These are phyloP conservation scores for Tilletia setariae DNA, from an alignment of 1,284 basidiomycete genomes.

Conservation along the genomic window DNA sequence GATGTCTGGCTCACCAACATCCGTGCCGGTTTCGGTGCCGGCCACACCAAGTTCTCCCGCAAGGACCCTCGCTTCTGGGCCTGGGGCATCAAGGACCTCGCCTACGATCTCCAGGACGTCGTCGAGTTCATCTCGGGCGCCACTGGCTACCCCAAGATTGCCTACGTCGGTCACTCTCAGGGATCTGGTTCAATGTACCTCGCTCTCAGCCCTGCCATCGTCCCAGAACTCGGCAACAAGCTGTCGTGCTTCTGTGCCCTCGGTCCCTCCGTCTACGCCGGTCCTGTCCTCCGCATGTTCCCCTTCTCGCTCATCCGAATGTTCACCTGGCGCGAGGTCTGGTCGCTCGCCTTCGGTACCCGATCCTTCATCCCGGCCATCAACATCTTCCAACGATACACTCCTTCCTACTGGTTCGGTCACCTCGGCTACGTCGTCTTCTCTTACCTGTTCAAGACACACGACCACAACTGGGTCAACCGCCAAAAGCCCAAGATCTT, in stretches of 20 bases:
- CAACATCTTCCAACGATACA: constrained; percentile 39
- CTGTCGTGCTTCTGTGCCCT: constrained; percentile 47
- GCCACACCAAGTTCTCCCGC: constrained; percentile 46
- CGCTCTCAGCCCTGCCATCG: constrained; percentile 48
- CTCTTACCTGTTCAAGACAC: constrained; percentile 50
- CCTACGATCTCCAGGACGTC: constrained; percentile 47
- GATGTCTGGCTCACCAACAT: constrained; percentile 54
- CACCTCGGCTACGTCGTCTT: constrained; percentile 52
- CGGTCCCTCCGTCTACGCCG: constrained; percentile 52
- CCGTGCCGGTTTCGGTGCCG: constrained; percentile 49
- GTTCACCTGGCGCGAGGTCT: constrained; percentile 48
- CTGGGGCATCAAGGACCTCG: constrained; percentile 52
- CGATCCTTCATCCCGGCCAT: constrained; percentile 50
- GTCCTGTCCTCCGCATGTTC: constrained; percentile 48
- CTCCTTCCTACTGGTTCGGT: constrained; percentile 48
- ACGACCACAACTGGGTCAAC: constrained; percentile 49
- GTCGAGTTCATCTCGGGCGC: constrained; percentile 49
- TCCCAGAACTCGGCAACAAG: constrained; percentile 48
- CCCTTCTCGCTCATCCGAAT: constrained; percentile 49
- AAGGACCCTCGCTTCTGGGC: constrained; percentile 54
- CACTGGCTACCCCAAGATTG: constrained; percentile 42
- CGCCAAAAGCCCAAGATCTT: constrained; percentile 54
- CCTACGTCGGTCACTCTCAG: constrained; percentile 52
- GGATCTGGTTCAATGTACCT: constrained; percentile 52
- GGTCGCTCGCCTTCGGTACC: constrained; percentile 50